phyloP scores from a whole-genome alignment of 495 filamentous ascomycete genomes.

The Aspergillus avenaceus region DNA sequence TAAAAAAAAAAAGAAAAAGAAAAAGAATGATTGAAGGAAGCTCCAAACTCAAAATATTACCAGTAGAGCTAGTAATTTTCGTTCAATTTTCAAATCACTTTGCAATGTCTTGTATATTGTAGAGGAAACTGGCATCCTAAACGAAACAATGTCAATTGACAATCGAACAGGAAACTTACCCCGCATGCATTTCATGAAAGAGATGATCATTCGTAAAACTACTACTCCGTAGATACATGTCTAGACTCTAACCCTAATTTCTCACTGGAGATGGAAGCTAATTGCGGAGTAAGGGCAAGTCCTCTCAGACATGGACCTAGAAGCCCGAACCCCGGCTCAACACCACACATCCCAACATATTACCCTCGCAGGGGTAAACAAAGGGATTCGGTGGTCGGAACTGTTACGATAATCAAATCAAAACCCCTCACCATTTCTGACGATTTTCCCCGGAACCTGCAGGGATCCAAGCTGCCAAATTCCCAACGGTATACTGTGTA shows the following conservation, averaged over 20 bases:
- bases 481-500: slow-evolving; percentile 2
- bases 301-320: no score
- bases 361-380: not conserved
- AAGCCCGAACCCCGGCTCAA: not conserved
- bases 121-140: no score
- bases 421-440: not conserved
- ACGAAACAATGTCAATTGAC: no score
- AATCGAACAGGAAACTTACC: no score
- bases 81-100: not conserved
- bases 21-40: not conserved
- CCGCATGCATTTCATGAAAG: no score
- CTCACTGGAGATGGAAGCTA: no score
- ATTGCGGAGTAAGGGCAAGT: no score
- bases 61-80: slow-evolving; percentile 1
- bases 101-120: not conserved
- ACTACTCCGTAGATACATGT: no score
- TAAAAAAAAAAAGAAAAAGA: not conserved
- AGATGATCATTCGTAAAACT: no score
- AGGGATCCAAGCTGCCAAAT: not conserved
- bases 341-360: not conserved
- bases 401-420: not conserved
- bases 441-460: not conserved
- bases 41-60: not conserved
- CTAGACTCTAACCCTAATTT: no score
- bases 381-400: not conserved